Conservation (phyloP, 148 eudicot genomes). For the Camellia granthamiana region DNA sequence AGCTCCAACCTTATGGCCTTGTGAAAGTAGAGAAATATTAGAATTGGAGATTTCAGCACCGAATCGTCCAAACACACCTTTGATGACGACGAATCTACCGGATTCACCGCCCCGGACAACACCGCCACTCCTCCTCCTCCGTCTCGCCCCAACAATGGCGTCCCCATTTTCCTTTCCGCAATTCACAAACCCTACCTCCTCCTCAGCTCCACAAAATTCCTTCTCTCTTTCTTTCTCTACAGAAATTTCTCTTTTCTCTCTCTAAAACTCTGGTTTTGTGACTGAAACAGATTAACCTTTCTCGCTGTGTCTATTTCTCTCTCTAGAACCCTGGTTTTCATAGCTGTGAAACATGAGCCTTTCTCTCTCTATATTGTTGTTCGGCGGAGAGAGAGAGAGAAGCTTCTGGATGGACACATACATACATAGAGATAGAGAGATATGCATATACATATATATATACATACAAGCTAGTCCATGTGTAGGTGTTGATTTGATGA, state of each 20-base stretch:
- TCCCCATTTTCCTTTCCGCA: conserved; percentile 50
- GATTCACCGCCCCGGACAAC: conserved; percentile 53
- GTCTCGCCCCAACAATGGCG: conserved; percentile 65
- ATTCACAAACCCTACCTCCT: not conserved
- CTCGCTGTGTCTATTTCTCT: not conserved
- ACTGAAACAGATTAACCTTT: not conserved
- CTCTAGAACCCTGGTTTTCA: not conserved
- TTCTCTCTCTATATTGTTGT: not conserved
- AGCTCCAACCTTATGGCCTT: conserved; percentile 87
- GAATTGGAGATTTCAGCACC: conserved; percentile 61
- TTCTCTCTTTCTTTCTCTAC: not conserved
- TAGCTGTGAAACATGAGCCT: no score
- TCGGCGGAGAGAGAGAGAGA: not conserved
- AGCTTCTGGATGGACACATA: not conserved
- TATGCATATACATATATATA: no score
- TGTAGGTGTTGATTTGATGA: no score
- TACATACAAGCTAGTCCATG: not conserved
- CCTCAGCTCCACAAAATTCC: not conserved
- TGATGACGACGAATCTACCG: conserved; percentile 39
- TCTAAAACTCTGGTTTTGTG: not conserved
- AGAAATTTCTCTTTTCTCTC: no score
- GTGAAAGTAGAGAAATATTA: conserved; percentile 80
- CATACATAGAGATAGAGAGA: not conserved
- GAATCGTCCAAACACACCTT: conserved; percentile 8
- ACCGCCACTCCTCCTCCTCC: conserved; percentile 73